These are phyloP conservation scores for Mycena sanguinolenta DNA, from an alignment of 768 basidiomycete genomes.

Conservation along the genomic window DNA sequence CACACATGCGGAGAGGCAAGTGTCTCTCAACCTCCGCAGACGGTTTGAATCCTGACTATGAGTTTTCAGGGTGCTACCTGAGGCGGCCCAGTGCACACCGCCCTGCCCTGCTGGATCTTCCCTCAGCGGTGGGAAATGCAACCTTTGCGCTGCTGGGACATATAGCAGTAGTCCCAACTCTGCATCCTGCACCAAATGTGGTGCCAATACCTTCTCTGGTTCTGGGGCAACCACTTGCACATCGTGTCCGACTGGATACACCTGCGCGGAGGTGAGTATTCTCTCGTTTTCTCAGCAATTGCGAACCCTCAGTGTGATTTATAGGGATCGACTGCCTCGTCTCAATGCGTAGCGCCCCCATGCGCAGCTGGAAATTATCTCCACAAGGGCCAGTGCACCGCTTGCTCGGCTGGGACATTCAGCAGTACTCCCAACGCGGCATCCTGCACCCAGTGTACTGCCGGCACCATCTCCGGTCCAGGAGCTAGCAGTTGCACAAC, in stretches of 20 bases:
- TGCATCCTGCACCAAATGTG: too few species aligned
- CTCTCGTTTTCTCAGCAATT: too few species aligned
- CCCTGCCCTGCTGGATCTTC: too few species aligned
- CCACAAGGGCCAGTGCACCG: not conserved
- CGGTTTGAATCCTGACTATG: too few species aligned
- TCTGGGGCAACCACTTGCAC: not conserved
- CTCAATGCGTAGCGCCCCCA: not conserved
- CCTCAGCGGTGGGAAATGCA: too few species aligned
- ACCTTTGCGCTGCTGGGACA: too few species aligned
- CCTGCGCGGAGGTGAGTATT: not conserved
- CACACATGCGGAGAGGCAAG: too few species aligned
- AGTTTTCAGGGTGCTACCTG: too few species aligned
- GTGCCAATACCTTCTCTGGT: not conserved
- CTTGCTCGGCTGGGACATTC: not conserved
- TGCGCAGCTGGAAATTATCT: not conserved
- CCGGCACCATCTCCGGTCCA: not conserved
- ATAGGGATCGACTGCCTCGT: not conserved
- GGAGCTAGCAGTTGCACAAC: not conserved
- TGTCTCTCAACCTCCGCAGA: too few species aligned
- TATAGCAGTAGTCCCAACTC: too few species aligned
- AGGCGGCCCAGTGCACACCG: too few species aligned
- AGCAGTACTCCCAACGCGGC: not conserved
- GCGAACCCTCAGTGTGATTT: not conserved
- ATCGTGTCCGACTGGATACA: not conserved
- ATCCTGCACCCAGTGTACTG: not conserved